A percentile compares a stretch with the other conserved stretches of the same genome.
phyloP scores from a whole-genome alignment of 345 rosid genomes.

The Euphorbia tirucalli region DNA sequence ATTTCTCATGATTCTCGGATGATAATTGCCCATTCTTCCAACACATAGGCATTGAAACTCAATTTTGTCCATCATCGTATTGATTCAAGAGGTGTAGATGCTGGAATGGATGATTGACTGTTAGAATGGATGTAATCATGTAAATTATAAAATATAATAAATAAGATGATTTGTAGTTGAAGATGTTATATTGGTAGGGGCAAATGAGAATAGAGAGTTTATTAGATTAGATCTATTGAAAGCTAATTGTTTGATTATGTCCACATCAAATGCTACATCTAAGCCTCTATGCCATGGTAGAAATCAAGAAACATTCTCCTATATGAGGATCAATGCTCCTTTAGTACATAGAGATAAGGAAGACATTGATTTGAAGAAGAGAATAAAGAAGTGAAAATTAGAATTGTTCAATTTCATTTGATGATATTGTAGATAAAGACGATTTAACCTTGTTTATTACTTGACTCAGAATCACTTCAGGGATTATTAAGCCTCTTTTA shows the following conservation, averaged over 20 bases:
- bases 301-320: background rate
- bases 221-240: background rate
- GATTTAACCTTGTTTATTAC: background rate
- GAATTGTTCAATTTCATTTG: background rate
- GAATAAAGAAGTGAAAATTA: background rate
- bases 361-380: background rate
- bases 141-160: no score
- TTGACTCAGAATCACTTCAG: background rate
- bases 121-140: background rate
- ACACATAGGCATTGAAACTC: background rate
- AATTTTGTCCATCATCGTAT: background rate
- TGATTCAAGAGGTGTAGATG: background rate
- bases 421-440: background rate
- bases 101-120: no score
- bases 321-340: background rate
- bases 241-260: no score
- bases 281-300: background rate
- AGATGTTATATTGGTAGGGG: no score
- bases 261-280: no score
- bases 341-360: background rate
- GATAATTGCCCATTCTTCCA: background rate
- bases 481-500: background rate
- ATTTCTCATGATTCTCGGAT: background rate
- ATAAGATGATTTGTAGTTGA: no score
- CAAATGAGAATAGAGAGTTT: no score